These are phyloP conservation scores for Brassica juncea DNA, from an alignment of 345 rosid species.

Conservation along the genomic window DNA sequence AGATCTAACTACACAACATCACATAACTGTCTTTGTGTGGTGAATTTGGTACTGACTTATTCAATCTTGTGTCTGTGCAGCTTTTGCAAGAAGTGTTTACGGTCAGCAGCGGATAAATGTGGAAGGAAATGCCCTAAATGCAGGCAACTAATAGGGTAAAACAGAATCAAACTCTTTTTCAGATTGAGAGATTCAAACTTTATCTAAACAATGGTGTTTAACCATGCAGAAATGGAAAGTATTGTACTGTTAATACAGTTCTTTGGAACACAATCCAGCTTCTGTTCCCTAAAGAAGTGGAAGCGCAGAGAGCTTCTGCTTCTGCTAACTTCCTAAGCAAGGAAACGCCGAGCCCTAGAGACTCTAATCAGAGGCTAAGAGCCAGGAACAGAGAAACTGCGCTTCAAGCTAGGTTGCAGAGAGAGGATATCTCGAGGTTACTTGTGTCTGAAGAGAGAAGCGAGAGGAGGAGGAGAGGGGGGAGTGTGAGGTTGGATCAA, in stretches of 20 bases:
- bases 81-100: conserved; percentile 84
- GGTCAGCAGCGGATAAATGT: conserved; percentile 85
- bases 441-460: conserved; percentile 43
- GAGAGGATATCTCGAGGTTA: conserved; percentile 63
- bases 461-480: conserved; percentile 40
- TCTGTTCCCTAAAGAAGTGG: conserved; percentile 82
- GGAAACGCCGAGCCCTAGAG: conserved; percentile 26
- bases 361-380: conserved; percentile 22
- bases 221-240: conserved; percentile 70
- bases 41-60: conserved; percentile 13
- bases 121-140: conserved; percentile 94
- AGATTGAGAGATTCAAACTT: background rate
- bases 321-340: conserved; percentile 22
- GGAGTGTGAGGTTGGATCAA: conserved; percentile 48
- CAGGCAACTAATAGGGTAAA: conserved; percentile 81
- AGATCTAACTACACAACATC: background rate
- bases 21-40: background rate
- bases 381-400: conserved; percentile 29
- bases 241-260: conserved; percentile 87
- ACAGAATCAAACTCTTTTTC: background rate
- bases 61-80: conserved; percentile 47
- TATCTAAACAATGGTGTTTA: background rate
- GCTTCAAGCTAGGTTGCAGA: conserved; percentile 62
- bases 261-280: conserved; percentile 99
- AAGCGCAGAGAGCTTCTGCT: conserved; percentile 68